Evolutionary conservation across 2,329 filamentous ascomycete species (phyloP), one percentile per base, ranked within the genome.

Genomic region (Hypoxylon rubiginosum): DNA sequence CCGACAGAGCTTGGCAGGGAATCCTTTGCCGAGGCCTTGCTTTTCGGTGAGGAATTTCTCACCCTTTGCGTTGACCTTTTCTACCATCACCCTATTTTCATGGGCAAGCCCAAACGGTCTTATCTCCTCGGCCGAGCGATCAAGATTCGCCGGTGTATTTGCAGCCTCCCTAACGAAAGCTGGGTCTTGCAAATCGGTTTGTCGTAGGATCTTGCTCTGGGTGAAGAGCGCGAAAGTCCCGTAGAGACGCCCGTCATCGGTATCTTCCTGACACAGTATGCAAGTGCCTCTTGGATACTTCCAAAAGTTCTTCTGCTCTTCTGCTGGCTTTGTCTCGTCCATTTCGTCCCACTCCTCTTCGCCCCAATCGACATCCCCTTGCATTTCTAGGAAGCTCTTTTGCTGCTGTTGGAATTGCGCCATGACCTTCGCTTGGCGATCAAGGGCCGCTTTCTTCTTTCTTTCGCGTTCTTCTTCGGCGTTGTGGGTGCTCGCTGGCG

Each of bases 391-490:
- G 80, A 99, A 99, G 73, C 89, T 96, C 80, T 97, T 95, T 77
- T 98, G 97, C 76, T 99, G 95, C 76, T 97, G 92, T 77, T 98
- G 96, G 80, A 99, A 97, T 76, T 97, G 94, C 1, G 94, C 96
- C 94, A 99, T 97, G 32, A 99, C 93, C 74, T 90, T 92, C 1
- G 94, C 94, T 79, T 98, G 94, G 21, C 96, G 89, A 72, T 94
- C 95, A 43, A 94, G 81, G 0, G 96, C 96, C 56, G 95, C 92
- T 79, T 92, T 92, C 84, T 97, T 99, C 83, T 95, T 97, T 66
- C 89, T 83, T 78, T 95, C 92, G 15, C 88, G 87, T 74, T 95
- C 92, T 70, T 91, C 91, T 64, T 92, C 90, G 39, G 85, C 88
- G 5, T 84, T 82, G 66, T 88, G 84, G 58, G 84, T 86, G 59